Conservation (phyloP, 805 yeast species). For the Hanseniaspora meyeri region DNA sequence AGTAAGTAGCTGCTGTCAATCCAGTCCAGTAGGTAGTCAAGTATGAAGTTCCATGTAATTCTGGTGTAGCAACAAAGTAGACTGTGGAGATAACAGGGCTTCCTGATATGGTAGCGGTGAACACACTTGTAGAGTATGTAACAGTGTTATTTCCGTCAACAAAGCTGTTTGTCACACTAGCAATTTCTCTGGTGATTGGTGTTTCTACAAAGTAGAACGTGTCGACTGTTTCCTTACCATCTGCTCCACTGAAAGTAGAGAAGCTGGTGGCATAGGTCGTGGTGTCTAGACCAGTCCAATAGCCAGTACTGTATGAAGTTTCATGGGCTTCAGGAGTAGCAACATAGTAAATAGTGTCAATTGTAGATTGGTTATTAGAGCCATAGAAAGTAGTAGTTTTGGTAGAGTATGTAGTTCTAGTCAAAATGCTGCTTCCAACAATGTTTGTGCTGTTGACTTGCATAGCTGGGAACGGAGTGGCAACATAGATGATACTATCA, state of each 20-base stretch:
- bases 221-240: constrained; percentile 11
- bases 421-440: neutral
- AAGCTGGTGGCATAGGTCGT: neutral
- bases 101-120: too few relatives aligned
- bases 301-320: neutral
- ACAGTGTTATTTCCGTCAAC: neutral
- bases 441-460: neutral
- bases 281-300: constrained; percentile 2
- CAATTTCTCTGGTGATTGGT: neutral
- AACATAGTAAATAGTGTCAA: constrained; percentile 15
- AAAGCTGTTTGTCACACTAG: neutral
- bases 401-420: neutral
- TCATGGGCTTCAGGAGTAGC: constrained; percentile 15
- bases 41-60: too few relatives aligned
- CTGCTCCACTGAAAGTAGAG: constrained; percentile 11
- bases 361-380: neutral
- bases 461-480: neutral
- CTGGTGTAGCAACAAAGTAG: too few relatives aligned
- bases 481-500: neutral
- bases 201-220: constrained; percentile 5
- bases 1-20: too few relatives aligned
- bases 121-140: too few relatives aligned
- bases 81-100: too few relatives aligned
- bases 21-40: too few relatives aligned
- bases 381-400: neutral